Base-by-base conservation (phyloP, 768 basidiomycete genomes). In the Leccinum disarticulatum region DNA sequence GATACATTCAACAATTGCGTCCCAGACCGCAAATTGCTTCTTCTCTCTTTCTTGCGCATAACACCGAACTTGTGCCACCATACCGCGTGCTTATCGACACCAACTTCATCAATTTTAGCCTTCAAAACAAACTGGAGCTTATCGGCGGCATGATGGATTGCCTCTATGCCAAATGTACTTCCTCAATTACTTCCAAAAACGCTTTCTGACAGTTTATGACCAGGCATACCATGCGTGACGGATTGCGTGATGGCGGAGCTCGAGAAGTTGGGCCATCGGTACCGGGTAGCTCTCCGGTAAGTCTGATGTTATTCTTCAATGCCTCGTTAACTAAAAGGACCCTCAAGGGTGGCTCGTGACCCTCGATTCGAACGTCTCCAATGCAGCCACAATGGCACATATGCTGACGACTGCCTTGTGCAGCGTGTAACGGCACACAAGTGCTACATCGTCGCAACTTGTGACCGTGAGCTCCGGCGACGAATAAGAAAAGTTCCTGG, bases 111-210 rank as follows among this genome's bases (percentile, higher is more conserved):
- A 98, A 98, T 72, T 96, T 98, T 73, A 93, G 90, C 65, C 81
- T 99, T 52, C 97, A 99, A 78, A 99, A 98, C 76, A 97, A 98
- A 74, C 78, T 99, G 64, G 97, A 99, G 73, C 82, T 98, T 56
- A 81, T 98, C 22, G 87, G 88, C 68, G 95, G 92, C n/a, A 98
- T 99, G 97, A 98, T 99, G 97, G 97, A 99, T 70, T 96, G 94
- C 69, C 80, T 98, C 15, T 97, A 93, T 74, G 97, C 97, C 13
- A 98, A 99, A 79, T 98, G 96, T 96, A 65, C 58, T 84, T 73
- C 36, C 6, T 43, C 31, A 17, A 54, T 25, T 13, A 15, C 51
- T 54, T 51, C 3, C 33, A 17, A 11, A 5, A 4, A 51, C 54
- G 43, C 57, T 30, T 38, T 41, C 54, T 65, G 41, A 63, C 48